These are phyloP conservation scores for Solanum bulbocastanum DNA, from an alignment of 257 asterid species.

Conservation along the genomic window DNA sequence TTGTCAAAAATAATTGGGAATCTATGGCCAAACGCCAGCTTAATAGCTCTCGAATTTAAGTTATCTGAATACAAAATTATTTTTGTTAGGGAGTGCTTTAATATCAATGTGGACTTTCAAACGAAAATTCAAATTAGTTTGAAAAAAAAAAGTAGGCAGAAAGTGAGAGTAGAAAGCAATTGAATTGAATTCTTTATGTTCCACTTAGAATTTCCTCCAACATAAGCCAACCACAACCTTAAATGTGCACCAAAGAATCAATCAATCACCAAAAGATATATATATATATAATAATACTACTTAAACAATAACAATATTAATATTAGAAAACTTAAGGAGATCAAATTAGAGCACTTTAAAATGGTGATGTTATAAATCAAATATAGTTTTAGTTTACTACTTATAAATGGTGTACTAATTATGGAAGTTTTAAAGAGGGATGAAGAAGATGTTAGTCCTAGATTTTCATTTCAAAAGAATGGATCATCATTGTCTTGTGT, in stretches of 20 bases:
- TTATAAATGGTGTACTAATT: neutral
- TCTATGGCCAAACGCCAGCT: no score
- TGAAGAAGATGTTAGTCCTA: neutral
- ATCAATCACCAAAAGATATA: neutral
- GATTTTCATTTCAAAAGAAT: slow-evolving; percentile 9
- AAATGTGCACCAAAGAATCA: slow-evolving; percentile 14
- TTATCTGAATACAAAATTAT: fast-evolving
- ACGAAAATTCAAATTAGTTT: fast-evolving
- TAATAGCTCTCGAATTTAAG: no score
- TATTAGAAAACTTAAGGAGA: neutral
- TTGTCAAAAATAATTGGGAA: no score
- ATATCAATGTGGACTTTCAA: no score
- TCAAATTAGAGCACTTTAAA: neutral
- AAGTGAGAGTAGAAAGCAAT: neutral
- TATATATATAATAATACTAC: neutral
- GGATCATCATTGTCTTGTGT: slow-evolving; percentile 6
- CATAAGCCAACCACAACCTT: slow-evolving; percentile 17
- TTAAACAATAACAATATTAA: neutral
- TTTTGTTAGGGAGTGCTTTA: no score
- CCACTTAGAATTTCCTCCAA: neutral
- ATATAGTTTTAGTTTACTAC: neutral
- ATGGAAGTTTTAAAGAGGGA: slow-evolving; percentile 9
- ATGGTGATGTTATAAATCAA: neutral
- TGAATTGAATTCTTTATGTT: neutral
- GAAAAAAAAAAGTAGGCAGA: neutral